These are phyloP conservation scores for Claviceps fusiformis DNA, from an alignment of 2,329 filamentous ascomycete species.

Conservation along the genomic window DNA sequence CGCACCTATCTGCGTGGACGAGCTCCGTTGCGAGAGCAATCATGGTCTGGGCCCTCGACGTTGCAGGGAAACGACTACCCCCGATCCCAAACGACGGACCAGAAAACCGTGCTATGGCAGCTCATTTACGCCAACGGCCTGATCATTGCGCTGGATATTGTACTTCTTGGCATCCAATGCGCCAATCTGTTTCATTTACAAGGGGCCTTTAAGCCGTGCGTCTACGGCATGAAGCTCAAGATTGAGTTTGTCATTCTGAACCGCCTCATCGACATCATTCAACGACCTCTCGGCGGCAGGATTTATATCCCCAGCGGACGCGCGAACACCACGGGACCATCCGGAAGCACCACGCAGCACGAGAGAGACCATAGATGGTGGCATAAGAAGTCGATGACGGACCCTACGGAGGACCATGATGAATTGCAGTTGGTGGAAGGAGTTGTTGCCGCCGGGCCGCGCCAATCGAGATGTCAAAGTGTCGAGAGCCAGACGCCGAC, in stretches of 20 bases:
- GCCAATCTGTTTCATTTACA: slow-evolving; percentile 22
- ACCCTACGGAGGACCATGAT: neutral
- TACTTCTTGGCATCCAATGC: slow-evolving; percentile 25
- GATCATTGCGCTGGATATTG: slow-evolving; percentile 32
- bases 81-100: slow-evolving; percentile 8
- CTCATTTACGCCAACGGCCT: slow-evolving; percentile 31
- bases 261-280: slow-evolving; percentile 19
- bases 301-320: slow-evolving; percentile 1
- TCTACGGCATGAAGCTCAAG: slow-evolving; percentile 27
- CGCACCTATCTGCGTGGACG: slow-evolving; percentile 7
- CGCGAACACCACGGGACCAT: neutral
- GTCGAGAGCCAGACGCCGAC: neutral
- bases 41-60: slow-evolving; percentile 30
- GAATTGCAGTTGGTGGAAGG: neutral
- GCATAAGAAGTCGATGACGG: neutral
- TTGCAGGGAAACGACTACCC: slow-evolving; percentile 15
- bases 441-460: neutral
- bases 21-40: slow-evolving; percentile 4
- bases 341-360: neutral
- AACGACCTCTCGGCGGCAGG: neutral
- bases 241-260: slow-evolving; percentile 27
- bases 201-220: slow-evolving; percentile 23
- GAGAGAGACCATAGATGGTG: neutral
- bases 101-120: slow-evolving; percentile 17
- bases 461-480: neutral